A percentile compares a stretch with the other conserved stretches of the same genome.
phyloP scores from a whole-genome alignment of 2,329 filamentous ascomycete genomes.

The Claviceps purpurea region DNA sequence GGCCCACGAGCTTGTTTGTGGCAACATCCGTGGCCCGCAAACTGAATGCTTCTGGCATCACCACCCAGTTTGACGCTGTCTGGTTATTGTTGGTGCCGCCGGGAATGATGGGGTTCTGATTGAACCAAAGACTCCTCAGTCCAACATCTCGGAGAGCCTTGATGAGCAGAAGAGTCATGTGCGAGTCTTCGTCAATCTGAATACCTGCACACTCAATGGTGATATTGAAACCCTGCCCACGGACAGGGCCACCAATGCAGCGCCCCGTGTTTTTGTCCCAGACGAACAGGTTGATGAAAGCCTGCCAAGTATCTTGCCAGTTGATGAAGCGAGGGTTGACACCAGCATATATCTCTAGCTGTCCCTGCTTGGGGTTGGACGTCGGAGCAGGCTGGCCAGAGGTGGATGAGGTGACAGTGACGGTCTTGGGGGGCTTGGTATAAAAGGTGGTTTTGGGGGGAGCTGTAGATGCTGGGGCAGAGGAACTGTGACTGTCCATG shows the following conservation, averaged over 20 bases:
- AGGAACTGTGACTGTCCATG: slow-evolving; percentile 23
- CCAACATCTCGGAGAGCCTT: slow-evolving; percentile 25
- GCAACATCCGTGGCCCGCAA: slow-evolving; percentile 21
- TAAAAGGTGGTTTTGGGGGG: slow-evolving; percentile 20
- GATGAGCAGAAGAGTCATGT: slow-evolving; percentile 26
- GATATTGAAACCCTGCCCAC: slow-evolving; percentile 23
- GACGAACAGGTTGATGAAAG: slow-evolving; percentile 26
- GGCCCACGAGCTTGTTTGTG: slow-evolving; percentile 20
- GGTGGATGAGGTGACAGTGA: slow-evolving; percentile 10
- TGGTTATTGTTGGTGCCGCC: slow-evolving; percentile 16
- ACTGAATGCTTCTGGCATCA: slow-evolving; percentile 26
- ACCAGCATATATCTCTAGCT: slow-evolving; percentile 18
- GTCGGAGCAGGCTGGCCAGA: slow-evolving; percentile 19
- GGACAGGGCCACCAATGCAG: slow-evolving; percentile 19
- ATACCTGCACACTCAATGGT: slow-evolving; percentile 23
- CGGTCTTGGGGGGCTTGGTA: slow-evolving; percentile 16
- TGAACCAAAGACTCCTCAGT: slow-evolving; percentile 26
- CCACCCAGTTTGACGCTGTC: slow-evolving; percentile 21
- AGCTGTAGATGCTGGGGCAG: slow-evolving; percentile 18
- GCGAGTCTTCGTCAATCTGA: slow-evolving; percentile 24
- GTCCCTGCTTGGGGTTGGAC: slow-evolving; percentile 14
- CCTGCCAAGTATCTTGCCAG: slow-evolving; percentile 25
- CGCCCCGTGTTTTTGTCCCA: slow-evolving; percentile 24
- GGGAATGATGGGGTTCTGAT: slow-evolving; percentile 24
- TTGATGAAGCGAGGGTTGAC: slow-evolving; percentile 27